phyloP scores from a whole-genome alignment of 2,329 filamentous ascomycete species.

The Dryadomyces sulphureus region DNA sequence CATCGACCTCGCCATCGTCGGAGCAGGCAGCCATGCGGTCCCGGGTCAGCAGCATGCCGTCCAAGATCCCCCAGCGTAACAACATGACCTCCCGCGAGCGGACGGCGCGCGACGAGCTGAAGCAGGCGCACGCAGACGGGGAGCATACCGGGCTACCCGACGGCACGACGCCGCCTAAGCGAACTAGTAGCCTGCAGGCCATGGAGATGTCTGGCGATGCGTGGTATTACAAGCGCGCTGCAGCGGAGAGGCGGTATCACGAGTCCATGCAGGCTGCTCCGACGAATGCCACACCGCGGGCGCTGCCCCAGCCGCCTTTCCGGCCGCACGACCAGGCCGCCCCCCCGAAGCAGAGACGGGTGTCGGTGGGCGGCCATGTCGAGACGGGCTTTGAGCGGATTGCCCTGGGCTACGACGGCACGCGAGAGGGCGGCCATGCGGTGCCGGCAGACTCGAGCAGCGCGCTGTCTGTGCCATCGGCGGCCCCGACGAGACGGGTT shows the following conservation, averaged over 20 bases:
- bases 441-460: not conserved
- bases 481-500: constrained; percentile 8
- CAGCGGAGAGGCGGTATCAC: constrained; percentile 24
- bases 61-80: constrained; percentile 34
- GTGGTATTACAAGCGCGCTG: constrained; percentile 27
- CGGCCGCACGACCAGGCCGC: not conserved
- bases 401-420: not conserved
- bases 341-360: not conserved
- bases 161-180: constrained; percentile 1
- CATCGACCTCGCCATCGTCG: constrained; percentile 8
- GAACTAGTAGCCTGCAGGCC: constrained; percentile 29
- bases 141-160: not conserved
- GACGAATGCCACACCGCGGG: constrained; percentile 7
- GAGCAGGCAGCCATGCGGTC: constrained; percentile 6
- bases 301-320: not conserved
- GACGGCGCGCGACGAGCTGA: constrained; percentile 28
- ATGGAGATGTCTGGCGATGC: constrained; percentile 42
- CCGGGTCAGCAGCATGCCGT: constrained; percentile 11
- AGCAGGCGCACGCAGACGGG: constrained; percentile 16
- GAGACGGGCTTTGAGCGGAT: not conserved
- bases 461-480: not conserved
- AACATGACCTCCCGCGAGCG: constrained; percentile 48
- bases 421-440: not conserved
- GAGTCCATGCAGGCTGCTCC: constrained; percentile 12
- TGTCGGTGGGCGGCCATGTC: not conserved